Evolutionary conservation across 331 rosid genomes (phyloP), one percentile per base, ranked within the genome.

Genomic region (Arachis monticola): DNA sequence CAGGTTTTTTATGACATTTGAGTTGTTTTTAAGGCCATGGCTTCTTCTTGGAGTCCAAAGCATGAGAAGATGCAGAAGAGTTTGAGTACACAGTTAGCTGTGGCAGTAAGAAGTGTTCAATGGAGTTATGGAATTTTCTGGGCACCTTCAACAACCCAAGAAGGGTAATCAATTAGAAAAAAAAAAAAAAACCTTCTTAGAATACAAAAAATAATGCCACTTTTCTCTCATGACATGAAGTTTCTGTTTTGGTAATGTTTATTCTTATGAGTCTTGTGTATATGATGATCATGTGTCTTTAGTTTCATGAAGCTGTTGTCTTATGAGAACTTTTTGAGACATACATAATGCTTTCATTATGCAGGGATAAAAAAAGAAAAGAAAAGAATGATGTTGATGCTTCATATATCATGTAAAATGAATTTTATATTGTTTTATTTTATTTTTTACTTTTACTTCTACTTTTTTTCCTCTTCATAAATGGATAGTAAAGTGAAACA

Each of bases 61-160:
- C 88, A 78, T 77, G 90, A 81, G 45, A 55, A 55, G 60, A 55
- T 13, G 60, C 30, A 55, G 31, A 84, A 74, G 75, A 80, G 84
- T 47, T 81, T 90, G 6, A 83, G 89, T 41, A 86, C 84, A 48
- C 91, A 83, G 79, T 89, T 93, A 46, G 95, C 95, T 60, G 87
- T 90, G 75, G 91, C 95, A 68, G 92, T 93, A 2, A 93, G 88
- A 79, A 90, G 95, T 47, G 80, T 90, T 22, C 92, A 87, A 6
- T 93, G 98, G 98, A 93, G 95, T 82, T 93, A 93, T 83, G 97
- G 93, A 10, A 84, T 93, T 75, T 88, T 93, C 91, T 93, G 98
- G 98, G 85, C 91, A 10, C 65, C 84, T 64, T 93, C 97, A 64
- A 63, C 91, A 10, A 73, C 78, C 74, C 84, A 88, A 76, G 77